phyloP scores from a whole-genome alignment of 495 filamentous ascomycete species.

The Hypoxylon lienhwacheense region DNA sequence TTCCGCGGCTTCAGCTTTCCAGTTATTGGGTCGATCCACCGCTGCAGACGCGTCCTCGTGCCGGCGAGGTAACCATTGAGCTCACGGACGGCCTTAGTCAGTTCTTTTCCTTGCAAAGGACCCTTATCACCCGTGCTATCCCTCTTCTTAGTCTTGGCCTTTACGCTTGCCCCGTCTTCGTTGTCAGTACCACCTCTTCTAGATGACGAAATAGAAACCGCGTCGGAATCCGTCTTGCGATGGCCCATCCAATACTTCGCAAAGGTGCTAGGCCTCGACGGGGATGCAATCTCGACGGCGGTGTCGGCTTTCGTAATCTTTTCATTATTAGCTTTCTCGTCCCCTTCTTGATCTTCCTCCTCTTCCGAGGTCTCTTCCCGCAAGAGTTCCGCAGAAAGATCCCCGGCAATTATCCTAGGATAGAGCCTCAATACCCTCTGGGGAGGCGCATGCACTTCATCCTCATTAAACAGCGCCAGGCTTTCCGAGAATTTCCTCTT shows the following conservation, averaged over 20 bases:
- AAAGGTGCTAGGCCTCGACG: constrained; percentile 47
- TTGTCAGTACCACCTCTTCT: constrained; percentile 47
- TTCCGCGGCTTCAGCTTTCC: constrained; percentile 68
- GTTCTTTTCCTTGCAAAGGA: constrained; percentile 72
- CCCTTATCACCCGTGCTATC: constrained; percentile 42
- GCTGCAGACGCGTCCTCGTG: constrained; percentile 76
- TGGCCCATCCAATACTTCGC: constrained; percentile 56
- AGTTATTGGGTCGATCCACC: constrained; percentile 72
- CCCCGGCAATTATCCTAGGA: constrained; percentile 80
- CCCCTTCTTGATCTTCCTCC: constrained; percentile 50
- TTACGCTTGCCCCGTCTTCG: constrained; percentile 53
- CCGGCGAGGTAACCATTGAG: constrained; percentile 84
- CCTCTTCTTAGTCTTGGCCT: constrained; percentile 32
- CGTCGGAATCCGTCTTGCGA: constrained; percentile 59
- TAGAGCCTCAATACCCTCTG: constrained; percentile 86
- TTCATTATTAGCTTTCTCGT: constrained; percentile 54
- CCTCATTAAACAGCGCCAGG: constrained; percentile 80
- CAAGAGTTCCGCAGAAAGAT: constrained; percentile 60
- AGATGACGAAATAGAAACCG: constrained; percentile 66
- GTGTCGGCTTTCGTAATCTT: constrained; percentile 39
- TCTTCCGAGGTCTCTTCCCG: constrained; percentile 42
- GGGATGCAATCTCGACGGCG: constrained; percentile 43
- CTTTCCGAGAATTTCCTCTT: constrained; percentile 83
- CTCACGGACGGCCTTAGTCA: constrained; percentile 76
- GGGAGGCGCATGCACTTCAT: constrained; percentile 81